Base-by-base conservation (phyloP, 169 alveolate genomes). In the Cryptosporidium felis region DNA sequence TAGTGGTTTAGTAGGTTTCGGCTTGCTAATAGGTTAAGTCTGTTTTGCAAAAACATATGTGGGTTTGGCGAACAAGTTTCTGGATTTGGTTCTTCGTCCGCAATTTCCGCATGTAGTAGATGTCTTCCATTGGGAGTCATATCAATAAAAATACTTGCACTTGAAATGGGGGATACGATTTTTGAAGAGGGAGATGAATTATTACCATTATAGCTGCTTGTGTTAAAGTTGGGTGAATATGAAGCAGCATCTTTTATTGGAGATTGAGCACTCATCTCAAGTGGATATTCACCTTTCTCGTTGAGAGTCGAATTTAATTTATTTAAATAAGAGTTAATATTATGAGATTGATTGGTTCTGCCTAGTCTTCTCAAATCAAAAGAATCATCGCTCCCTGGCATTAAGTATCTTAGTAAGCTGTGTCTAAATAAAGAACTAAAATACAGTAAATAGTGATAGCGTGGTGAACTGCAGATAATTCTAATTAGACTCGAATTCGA, bases 51-150 rank as follows among this genome's bases (percentile, higher is more conserved):
- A 30, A 53, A 74, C 23, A 14, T 16, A 0, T 56, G 65, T 2
- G 85, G 85, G 36, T 74, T 74, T 6, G 85, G 85, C 6, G 85
- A 74, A 36, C 65, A 49, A n/a, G 85, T 74, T 14, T 74, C 85
- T 0, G 85, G 85, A 34, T 74, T 74, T 2, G 85, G 85, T 53
- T 74, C 85, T 36, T 74, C 85, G 41, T 74, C 85, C n/a, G 85
- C 85, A 26, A 74, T 34, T 53, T 74, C 85, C 26, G 85, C 67
- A 38, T 74, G 67, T 3, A 53, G 42, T 12, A 26, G 45, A 41
- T 74, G 65, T 32, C 61, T 74, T 4, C 85, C 85, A 53, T 74
- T 74, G 6, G 85, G 85, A 18, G 85, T 74, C 65, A 74, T 74
- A 74, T 74, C 85, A 2, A 74, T 67, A 74, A 74, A 49, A 49